Base-by-base conservation (phyloP, 192 early-diverging fungal species). In the Coemansia sp. region DNA sequence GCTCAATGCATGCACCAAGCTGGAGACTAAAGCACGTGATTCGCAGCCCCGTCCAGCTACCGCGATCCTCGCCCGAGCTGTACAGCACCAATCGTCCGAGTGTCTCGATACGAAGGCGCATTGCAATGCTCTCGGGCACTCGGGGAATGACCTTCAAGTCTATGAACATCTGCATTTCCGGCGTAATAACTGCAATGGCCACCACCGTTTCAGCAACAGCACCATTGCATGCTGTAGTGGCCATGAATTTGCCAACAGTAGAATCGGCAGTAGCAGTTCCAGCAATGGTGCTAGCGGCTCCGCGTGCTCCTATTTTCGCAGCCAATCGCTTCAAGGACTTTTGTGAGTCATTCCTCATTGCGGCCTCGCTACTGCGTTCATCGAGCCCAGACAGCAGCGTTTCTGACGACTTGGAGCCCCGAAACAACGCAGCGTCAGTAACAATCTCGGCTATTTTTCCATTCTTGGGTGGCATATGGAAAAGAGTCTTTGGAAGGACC, bases 401-500 rank as follows among this genome's bases (percentile, higher is more conserved):
- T 22, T 78, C 76, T 6, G 71, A 69, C n/a, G 71, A 73, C 59
- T 32, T 18, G 37, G 69, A 22, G n/a, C 61, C 46, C 21, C 56
- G 48, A 37, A 65, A 69, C 47, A 67, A n/a, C 49, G 13, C 3
- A 40, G 62, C 61, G 36, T 67, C 65, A 3, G 71, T 46, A 39
- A 52, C 58, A n/a, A 63, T 59, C 6, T 55, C 63, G 6, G 59
- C 47, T n/a, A 41, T 36, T 2, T 22, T 51, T 18, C 36, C 63
- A 58, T 61, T 65, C 62, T 75, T 62, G 18, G 72, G 54, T 10
- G 61, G 21, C 16, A 47, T 37, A 4, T 69, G 61, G 67, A 82
- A 82, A 60, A 82, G 54, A 2, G 67, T 68, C 47, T 64, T 73
- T 47, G 80, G 80, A 42, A 82, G 68, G 62, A 82, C 80, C 32